These are phyloP conservation scores for Chaetomium tenue DNA, from an alignment of 495 filamentous ascomycete genomes.

Conservation along the genomic window DNA sequence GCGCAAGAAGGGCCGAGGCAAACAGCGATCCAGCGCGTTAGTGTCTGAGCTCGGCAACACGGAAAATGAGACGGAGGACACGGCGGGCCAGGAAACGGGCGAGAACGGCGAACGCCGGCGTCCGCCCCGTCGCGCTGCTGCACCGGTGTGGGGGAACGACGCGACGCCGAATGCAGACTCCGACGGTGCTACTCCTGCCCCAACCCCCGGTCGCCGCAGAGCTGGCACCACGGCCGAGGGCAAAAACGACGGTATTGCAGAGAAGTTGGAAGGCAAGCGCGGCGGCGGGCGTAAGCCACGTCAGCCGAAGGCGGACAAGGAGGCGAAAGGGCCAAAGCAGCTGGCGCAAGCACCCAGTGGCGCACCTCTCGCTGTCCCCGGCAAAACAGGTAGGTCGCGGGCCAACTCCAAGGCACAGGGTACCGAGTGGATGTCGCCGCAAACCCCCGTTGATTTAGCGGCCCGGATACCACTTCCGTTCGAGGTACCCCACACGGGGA, in stretches of 20 bases:
- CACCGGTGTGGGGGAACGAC: conserved; percentile 52
- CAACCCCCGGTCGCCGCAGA: conserved; percentile 53
- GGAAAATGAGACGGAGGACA: conserved; percentile 55
- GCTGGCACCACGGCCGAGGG: conserved; percentile 36
- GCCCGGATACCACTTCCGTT: conserved; percentile 36
- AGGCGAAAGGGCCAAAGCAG: conserved; percentile 32
- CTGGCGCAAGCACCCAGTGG: conserved; percentile 42
- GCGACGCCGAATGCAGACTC: conserved; percentile 49
- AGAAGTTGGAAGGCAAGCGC: conserved; percentile 55
- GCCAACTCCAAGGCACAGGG: conserved; percentile 45
- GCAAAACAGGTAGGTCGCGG: conserved; percentile 45
- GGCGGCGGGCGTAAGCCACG: conserved; percentile 42
- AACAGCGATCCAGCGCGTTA: conserved; percentile 71
- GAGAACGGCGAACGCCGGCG: conserved; percentile 53
- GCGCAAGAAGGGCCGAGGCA: conserved; percentile 56
- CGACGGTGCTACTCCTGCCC: conserved; percentile 53
- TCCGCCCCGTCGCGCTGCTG: conserved; percentile 52
- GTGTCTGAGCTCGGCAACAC: conserved; percentile 69
- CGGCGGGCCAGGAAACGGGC: conserved; percentile 43
- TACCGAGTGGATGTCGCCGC: conserved; percentile 40
- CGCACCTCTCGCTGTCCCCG: conserved; percentile 35
- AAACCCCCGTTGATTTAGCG: conserved; percentile 36
- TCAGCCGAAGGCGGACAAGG: conserved; percentile 45
- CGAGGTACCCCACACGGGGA: conserved; percentile 36
- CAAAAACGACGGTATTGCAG: conserved; percentile 53